A percentile compares a stretch with the other conserved stretches of the same genome.
Evolutionary conservation across 2,329 filamentous ascomycete genomes (phyloP).

Genomic region (Didymella keratinophila): DNA sequence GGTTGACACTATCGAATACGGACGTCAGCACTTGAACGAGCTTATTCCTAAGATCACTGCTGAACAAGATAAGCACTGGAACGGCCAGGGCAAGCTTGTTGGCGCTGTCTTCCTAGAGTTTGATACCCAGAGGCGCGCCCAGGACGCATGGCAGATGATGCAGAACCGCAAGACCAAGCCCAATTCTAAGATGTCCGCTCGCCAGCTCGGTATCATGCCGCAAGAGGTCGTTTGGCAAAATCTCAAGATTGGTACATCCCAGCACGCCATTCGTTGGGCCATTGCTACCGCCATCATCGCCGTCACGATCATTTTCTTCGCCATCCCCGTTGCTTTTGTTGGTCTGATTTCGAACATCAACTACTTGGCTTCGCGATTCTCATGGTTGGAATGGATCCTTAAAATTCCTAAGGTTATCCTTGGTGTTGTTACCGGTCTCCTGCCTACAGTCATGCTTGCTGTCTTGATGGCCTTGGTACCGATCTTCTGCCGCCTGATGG

Average conservation of each 20-base stretch:
- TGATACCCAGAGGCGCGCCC: conserved; percentile 78
- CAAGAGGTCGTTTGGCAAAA: conserved; percentile 59
- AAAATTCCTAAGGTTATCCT: conserved; percentile 52
- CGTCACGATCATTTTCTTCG: conserved; percentile 56
- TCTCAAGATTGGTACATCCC: conserved; percentile 49
- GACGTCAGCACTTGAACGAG: conserved; percentile 75
- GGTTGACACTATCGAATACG: conserved; percentile 82
- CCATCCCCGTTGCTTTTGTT: conserved; percentile 55
- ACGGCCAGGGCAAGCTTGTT: conserved; percentile 71
- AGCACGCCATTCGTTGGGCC: conserved; percentile 42
- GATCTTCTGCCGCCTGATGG: conserved; percentile 51
- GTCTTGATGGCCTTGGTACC: conserved; percentile 56
- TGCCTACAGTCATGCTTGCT: conserved; percentile 54
- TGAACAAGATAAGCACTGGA: conserved; percentile 71
- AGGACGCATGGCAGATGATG: conserved; percentile 79
- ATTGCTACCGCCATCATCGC: conserved; percentile 51
- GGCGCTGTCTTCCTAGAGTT: conserved; percentile 91
- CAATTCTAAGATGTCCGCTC: conserved; percentile 49
- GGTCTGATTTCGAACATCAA: conserved; percentile 57
- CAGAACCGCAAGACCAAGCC: conserved; percentile 46
- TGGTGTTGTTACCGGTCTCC: conserved; percentile 57
- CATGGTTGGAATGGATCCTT: conserved; percentile 54
- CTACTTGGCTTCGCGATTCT: conserved; percentile 49
- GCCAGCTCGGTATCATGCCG: conserved; percentile 55
- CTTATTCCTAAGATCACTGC: conserved; percentile 74